These are phyloP conservation scores for Candida patagonica DNA, from an alignment of 805 yeast species.

Conservation along the genomic window DNA sequence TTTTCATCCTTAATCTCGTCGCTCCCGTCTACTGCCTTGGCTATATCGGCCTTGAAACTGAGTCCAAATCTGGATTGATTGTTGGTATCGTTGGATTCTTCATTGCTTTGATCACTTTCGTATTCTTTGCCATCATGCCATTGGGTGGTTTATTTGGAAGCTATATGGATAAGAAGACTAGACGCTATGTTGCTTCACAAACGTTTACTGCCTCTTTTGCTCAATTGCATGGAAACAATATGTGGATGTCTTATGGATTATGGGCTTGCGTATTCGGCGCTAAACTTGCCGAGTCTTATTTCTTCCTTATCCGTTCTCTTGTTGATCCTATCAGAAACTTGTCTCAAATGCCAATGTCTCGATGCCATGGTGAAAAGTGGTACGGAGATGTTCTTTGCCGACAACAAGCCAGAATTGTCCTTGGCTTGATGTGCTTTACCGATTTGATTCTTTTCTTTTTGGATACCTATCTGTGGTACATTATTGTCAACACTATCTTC, in stretches of 20 bases:
- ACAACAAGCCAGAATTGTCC: slow-evolving; percentile 79
- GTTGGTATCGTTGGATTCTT: slow-evolving; percentile 67
- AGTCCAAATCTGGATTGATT: slow-evolving; percentile 23
- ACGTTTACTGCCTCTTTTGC: slow-evolving; percentile 91
- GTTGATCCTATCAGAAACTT: slow-evolving; percentile 92
- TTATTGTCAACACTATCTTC: slow-evolving; percentile 86
- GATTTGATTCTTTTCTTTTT: slow-evolving; percentile 93
- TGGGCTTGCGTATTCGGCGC: slow-evolving; percentile 89
- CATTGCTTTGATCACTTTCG: slow-evolving; percentile 71
- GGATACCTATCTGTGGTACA: slow-evolving; percentile 99
- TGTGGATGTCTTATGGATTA: slow-evolving; percentile 90
- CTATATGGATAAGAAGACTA: slow-evolving; percentile 58
- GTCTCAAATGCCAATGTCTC: slow-evolving; percentile 66
- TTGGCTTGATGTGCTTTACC: slow-evolving; percentile 87
- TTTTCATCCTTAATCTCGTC: slow-evolving; percentile 66
- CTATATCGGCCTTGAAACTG: slow-evolving; percentile 29
- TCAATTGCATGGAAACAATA: slow-evolving; percentile 74
- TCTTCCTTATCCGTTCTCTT: slow-evolving; percentile 76
- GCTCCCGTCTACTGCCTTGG: slow-evolving; percentile 77
- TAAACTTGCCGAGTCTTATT: slow-evolving; percentile 84
- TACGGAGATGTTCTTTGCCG: slow-evolving; percentile 65
- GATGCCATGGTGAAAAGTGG: slow-evolving; percentile 95
- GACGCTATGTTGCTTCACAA: slow-evolving; percentile 68
- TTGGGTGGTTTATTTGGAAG: slow-evolving; percentile 93
- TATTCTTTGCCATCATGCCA: slow-evolving; percentile 92